Evolutionary conservation across 805 yeast species (phyloP), one percentile per base, ranked within the genome.

Genomic region (Saccharomycopsis fodiens): DNA sequence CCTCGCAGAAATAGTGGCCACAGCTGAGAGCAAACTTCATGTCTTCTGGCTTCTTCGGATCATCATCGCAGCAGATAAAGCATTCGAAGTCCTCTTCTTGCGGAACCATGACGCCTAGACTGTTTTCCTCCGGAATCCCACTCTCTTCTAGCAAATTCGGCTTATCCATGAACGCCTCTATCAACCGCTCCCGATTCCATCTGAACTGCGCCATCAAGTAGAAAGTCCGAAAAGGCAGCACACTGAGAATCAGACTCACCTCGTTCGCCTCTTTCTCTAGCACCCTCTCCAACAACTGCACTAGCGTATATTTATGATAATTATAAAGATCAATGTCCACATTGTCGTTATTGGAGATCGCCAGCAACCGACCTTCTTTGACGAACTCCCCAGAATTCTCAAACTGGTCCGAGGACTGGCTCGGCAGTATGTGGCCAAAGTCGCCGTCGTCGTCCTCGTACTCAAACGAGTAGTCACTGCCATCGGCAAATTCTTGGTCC

Each of bases 31-130:
- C 69, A 15, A 86, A 60, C 2, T 71, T 61, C 17, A 34, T 20
- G 12, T 2, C 34, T 27, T 13, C 21, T 16, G 12, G 22, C 37
- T 71, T 54, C 47, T 61, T 45, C 0, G 57, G 57, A 22, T 65
- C 67, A 0, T 72, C 73, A 19, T 81, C 82, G 59, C 86, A 85
- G 61, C 96, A 89, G n/a, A 89, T 79, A 13, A 61, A 55, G 59
- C 96, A 87, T 22, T 59, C 50, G 52, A 69, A 75, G 10, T 42
- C 54, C 2, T 58, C 57, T 0, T 62, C 55, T 35, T 46, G 47
- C 20, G 45, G 39, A 32, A 42, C 51, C 29, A 55, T 50, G 12
- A 51, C 55, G 39, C 57, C 53, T 19, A 34, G 32, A 17, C 21
- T 12, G 38, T 17, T 10, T n/a, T 32, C 20, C 29, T 34, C 36